A percentile compares a stretch with the other conserved stretches of the same genome.
These are phyloP conservation scores for Achlya hypogyna DNA, from an alignment of 352 stramenopile species.

Conservation along the genomic window DNA sequence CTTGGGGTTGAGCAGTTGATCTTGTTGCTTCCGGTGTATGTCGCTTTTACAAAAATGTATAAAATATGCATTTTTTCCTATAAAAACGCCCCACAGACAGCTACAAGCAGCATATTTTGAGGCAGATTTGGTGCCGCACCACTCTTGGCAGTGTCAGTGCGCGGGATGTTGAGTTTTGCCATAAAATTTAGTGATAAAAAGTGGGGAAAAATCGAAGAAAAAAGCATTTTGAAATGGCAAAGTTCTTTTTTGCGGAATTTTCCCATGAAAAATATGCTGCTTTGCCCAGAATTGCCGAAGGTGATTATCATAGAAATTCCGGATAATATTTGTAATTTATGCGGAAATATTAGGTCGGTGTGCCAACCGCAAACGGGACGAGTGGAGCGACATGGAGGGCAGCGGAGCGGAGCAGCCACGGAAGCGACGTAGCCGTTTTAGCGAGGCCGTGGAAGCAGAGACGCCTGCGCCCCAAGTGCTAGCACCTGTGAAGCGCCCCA, in stretches of 20 bases:
- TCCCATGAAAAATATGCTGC: not conserved
- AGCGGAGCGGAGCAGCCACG: conserved; percentile 23
- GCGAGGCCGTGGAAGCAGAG: conserved; percentile 32
- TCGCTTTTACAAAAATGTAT: too few species aligned
- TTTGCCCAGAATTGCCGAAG: too few species aligned
- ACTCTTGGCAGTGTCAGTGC: not conserved
- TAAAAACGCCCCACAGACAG: not conserved
- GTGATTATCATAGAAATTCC: too few species aligned
- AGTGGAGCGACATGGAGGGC: conserved; percentile 22
- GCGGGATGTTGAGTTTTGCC: not conserved
- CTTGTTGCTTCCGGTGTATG: too few species aligned
- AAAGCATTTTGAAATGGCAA: not conserved
- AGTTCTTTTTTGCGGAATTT: not conserved
- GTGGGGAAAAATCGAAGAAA: too few species aligned
- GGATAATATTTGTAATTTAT: not conserved
- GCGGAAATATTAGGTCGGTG: not conserved
- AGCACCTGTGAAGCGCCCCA: conserved; percentile 22
- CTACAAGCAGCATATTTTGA: not conserved
- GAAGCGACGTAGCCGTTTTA: conserved; percentile 61
- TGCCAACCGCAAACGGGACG: not conserved
- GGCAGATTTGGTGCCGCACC: not conserved
- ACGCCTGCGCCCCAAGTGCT: not conserved
- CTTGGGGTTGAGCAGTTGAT: too few species aligned
- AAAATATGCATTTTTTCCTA: not conserved
- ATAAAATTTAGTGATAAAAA: not conserved